A percentile compares a stretch with the other conserved stretches of the same genome.
phyloP scores from a whole-genome alignment of 352 stramenopile species.

The Blastocystis sp. region DNA sequence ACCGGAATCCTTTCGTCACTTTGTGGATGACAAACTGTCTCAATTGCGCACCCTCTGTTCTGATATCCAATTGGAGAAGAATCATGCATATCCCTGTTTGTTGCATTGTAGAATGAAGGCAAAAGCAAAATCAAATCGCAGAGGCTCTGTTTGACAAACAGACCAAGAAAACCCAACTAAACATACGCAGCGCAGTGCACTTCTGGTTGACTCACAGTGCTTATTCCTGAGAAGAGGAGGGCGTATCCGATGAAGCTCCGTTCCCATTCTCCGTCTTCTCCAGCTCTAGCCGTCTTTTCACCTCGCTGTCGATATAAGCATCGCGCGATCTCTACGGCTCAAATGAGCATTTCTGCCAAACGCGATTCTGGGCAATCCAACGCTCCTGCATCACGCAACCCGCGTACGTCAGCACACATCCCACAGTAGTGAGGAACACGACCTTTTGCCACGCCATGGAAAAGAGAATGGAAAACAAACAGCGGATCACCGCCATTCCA shows the following conservation, averaged over 20 bases:
- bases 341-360: background rate
- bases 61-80: too few relatives aligned
- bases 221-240: too few relatives aligned
- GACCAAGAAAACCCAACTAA: too few relatives aligned
- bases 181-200: too few relatives aligned
- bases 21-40: too few relatives aligned
- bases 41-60: too few relatives aligned
- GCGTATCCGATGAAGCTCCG: background rate
- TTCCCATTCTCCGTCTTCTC: background rate
- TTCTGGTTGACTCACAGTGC: too few relatives aligned
- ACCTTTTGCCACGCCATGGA: background rate
- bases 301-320: constrained; percentile 8
- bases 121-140: too few relatives aligned
- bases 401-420: background rate
- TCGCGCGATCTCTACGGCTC: background rate
- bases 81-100: too few relatives aligned
- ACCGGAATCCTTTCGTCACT: too few relatives aligned
- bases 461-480: constrained; percentile 22
- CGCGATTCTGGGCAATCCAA: background rate
- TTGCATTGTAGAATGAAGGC: too few relatives aligned
- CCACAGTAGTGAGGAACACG: background rate
- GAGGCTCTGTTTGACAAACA: too few relatives aligned
- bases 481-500: background rate
- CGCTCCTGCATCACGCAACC: background rate
- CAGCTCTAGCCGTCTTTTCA: background rate